Evolutionary conservation across 306 rosid species (phyloP).

Genomic region (Acacia confusa): DNA sequence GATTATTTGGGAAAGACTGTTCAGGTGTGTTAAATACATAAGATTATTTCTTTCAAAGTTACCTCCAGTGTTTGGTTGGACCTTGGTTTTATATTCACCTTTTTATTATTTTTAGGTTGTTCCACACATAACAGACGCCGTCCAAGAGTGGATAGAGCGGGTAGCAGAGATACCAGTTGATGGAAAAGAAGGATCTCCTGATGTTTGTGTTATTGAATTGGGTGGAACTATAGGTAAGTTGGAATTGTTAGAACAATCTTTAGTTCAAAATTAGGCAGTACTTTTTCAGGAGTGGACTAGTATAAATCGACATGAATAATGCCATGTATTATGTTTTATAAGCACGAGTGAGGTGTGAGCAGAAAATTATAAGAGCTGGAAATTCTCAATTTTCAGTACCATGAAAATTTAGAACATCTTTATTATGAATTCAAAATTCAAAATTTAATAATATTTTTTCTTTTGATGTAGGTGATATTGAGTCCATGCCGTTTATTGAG

Average conservation of each 20-base stretch:
- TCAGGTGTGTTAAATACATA: conserved; percentile 42
- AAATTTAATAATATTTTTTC: conserved; percentile 4
- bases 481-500: conserved; percentile 61
- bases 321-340: not conserved
- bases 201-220: conserved; percentile 82
- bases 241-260: conserved; percentile 27
- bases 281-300: not conserved
- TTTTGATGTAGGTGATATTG: conserved; percentile 56
- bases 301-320: not conserved
- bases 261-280: not conserved
- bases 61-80: not conserved
- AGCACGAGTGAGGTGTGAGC: not conserved
- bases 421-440: not conserved
- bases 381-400: not conserved
- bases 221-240: conserved; percentile 84
- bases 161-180: conserved; percentile 72
- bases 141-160: conserved; percentile 84
- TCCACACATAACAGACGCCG: conserved; percentile 80
- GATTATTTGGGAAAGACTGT: conserved; percentile 82
- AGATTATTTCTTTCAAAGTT: conserved; percentile 4
- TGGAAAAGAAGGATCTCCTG: conserved; percentile 75
- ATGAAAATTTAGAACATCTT: not conserved
- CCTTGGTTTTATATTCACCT: conserved; percentile 32
- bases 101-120: conserved; percentile 50
- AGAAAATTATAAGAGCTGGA: not conserved